Evolutionary conservation across 2,329 filamentous ascomycete genomes (phyloP), one percentile per base, ranked within the genome.

Genomic region (Paraphoma chrysanthemicola): DNA sequence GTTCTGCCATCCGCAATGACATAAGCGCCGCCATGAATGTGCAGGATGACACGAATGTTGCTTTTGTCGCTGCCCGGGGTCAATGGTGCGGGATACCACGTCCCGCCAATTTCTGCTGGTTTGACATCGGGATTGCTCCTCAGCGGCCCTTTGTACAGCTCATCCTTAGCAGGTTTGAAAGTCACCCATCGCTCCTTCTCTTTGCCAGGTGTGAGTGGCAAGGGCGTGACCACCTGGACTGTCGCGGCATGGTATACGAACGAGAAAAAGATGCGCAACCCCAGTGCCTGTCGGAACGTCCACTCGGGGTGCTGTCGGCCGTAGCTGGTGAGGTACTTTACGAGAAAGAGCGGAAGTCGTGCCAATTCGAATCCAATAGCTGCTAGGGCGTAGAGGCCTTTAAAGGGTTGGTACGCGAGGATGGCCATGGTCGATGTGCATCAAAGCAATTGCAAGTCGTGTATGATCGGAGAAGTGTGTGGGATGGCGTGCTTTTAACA

Each of bases 11-110:
- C 77, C 44, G 79, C 80, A 16, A 78, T 66, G 1, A 82, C 77
- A 60, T 77, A 84, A 0, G 79, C 81, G 41, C 82, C 82, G 44
- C 82, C 81, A 62, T 84, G 82, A 51, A 83, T 72, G 56, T 83
- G 82, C 6, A 83, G 69, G 7, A 82, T 64, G 1, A 83, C 75
- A 1, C 62, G 72, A 49, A 67, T 57, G 23, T 59, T 61, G 31
- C 38, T 57, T 36, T 59, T 56, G 39, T 70, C 57, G 9, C 50
- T 56, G 1, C 45, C 44, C 1, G 48, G 28, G 7, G 53, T 58
- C 36, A 70, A 52, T 6, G 70, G 67, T 12, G 60, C 60, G 6
- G 79, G 76, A 54, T 78, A 81, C 79, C 79, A 81, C 2, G 78
- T 79, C 8, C 68, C 78, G 17, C 79, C 79, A 12, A 80, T 73